Percentiles rank a stretch among this genome's conserved stretches.
Conservation (phyloP, 768 basidiomycete genomes). For the Mycena capillaripes region DNA sequence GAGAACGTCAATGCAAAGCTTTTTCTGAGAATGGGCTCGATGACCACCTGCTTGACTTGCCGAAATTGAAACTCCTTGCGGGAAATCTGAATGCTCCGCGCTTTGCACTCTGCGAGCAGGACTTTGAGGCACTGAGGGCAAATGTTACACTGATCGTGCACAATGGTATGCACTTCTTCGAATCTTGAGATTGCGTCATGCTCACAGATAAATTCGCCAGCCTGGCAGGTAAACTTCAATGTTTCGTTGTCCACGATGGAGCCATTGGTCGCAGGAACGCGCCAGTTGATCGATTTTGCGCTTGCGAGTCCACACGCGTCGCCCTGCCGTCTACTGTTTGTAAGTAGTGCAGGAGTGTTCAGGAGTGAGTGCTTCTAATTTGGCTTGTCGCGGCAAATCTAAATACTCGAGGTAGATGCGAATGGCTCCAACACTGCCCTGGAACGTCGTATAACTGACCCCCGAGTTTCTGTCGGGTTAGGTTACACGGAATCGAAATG, state of each 20-base stretch:
- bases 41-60: constrained; percentile 32
- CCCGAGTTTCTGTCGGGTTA: constrained; percentile 45
- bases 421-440: constrained; percentile 27
- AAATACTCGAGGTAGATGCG: background rate
- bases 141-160: constrained; percentile 46
- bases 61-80: constrained; percentile 43
- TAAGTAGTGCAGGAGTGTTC: constrained; percentile 48
- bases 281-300: constrained; percentile 50
- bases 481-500: constrained; percentile 60
- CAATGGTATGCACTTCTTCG: constrained; percentile 40
- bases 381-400: background rate
- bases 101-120: constrained; percentile 28
- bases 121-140: constrained; percentile 35
- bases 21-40: constrained; percentile 46
- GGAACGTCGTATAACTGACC: constrained; percentile 42
- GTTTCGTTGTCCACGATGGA: constrained; percentile 48
- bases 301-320: constrained; percentile 40
- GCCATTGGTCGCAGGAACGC: constrained; percentile 44
- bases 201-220: constrained; percentile 35
- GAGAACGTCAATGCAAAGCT: constrained; percentile 41
- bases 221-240: constrained; percentile 55
- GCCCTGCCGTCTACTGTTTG: constrained; percentile 48
- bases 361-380: constrained; percentile 38
- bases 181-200: background rate
- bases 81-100: constrained; percentile 30